A percentile compares a stretch with the other conserved stretches of the same genome.
phyloP scores from a whole-genome alignment of 2,329 filamentous ascomycete species.

The Davidsoniella neocaledoniae region DNA sequence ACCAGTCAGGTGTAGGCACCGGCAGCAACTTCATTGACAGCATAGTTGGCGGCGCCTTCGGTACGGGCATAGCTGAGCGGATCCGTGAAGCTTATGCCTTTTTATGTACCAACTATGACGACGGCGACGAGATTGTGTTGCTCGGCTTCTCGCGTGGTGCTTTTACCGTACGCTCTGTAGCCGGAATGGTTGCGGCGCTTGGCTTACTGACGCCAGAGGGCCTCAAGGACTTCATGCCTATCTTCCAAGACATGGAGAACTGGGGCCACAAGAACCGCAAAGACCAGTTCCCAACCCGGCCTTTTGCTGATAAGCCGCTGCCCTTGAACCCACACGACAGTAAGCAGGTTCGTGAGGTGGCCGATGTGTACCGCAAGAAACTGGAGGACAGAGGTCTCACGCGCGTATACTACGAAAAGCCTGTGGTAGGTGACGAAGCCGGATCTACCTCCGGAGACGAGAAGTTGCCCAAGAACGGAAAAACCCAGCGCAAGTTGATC shows the following conservation, averaged over 20 bases:
- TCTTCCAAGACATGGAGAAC: constrained; percentile 40
- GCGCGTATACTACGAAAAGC: constrained; percentile 17
- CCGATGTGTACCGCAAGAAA: constrained; percentile 25
- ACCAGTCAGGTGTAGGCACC: constrained; percentile 44
- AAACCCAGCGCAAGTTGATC: constrained; percentile 2
- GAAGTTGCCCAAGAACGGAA: not conserved
- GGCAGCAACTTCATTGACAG: constrained; percentile 31
- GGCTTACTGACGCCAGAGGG: constrained; percentile 36
- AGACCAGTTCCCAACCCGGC: constrained; percentile 29
- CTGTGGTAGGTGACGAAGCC: not conserved
- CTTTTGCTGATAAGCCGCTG: constrained; percentile 32
- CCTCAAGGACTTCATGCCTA: constrained; percentile 35
- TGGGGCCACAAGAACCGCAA: constrained; percentile 29
- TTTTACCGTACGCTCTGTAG: constrained; percentile 40
- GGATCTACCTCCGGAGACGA: not conserved
- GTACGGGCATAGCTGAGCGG: constrained; percentile 35
- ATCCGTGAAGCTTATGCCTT: constrained; percentile 47
- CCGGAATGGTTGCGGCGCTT: constrained; percentile 33
- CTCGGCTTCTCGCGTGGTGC: constrained; percentile 42
- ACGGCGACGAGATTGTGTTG: constrained; percentile 39
- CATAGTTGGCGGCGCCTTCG: constrained; percentile 37
- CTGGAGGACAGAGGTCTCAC: constrained; percentile 29
- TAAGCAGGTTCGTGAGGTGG: constrained; percentile 17
- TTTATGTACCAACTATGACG: constrained; percentile 42
- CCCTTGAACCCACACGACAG: constrained; percentile 18